Evolutionary conservation across 2,329 filamentous ascomycete species (phyloP).

Genomic region (Diaporthe ilicicola): DNA sequence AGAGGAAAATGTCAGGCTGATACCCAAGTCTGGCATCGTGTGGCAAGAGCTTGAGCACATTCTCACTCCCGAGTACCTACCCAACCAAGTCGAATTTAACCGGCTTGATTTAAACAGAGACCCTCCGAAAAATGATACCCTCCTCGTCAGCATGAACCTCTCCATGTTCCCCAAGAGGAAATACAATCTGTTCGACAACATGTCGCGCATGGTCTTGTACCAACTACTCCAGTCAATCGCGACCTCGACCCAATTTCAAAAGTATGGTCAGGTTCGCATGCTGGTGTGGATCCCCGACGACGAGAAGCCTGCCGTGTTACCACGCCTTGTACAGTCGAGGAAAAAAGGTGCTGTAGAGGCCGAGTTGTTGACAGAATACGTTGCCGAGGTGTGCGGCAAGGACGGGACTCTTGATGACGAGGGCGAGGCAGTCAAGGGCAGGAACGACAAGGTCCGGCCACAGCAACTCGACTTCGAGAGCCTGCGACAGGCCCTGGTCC

Average conservation of each 20-base stretch:
- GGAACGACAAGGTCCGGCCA: conserved; percentile 50
- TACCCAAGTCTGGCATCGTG: conserved; percentile 66
- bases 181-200: conserved; percentile 62
- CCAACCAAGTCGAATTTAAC: conserved; percentile 59
- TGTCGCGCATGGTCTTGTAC: conserved; percentile 65
- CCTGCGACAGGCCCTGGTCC: conserved; percentile 46
- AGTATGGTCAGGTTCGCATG: conserved; percentile 81
- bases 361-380: conserved; percentile 67
- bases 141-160: conserved; percentile 78
- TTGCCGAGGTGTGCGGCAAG: conserved; percentile 64
- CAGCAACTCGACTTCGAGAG: conserved; percentile 57
- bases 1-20: conserved; percentile 56
- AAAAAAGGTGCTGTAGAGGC: conserved; percentile 65
- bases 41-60: conserved; percentile 66
- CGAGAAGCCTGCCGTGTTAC: conserved; percentile 67
- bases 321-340: conserved; percentile 64
- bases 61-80: conserved; percentile 59
- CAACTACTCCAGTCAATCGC: conserved; percentile 70
- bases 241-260: conserved; percentile 70
- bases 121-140: conserved; percentile 70
- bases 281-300: conserved; percentile 74
- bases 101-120: conserved; percentile 35
- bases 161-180: conserved; percentile 59
- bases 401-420: conserved; percentile 37
- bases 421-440: background rate